Conservation (phyloP, 805 yeast genomes). For the Deakozyma indianensis region DNA sequence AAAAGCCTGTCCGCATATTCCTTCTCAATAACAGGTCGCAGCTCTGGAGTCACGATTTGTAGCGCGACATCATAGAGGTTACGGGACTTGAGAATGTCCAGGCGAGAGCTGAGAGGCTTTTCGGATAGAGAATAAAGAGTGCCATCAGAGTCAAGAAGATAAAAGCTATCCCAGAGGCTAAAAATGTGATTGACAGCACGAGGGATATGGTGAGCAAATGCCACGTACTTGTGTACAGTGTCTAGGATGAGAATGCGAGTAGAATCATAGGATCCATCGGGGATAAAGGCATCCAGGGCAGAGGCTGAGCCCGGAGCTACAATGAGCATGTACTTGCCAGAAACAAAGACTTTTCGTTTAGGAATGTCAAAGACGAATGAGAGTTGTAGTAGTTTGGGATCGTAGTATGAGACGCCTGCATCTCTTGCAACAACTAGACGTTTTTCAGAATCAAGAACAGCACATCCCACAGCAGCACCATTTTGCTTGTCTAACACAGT, state of each 20-base stretch:
- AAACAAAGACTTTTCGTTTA: conserved; percentile 29
- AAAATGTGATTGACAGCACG: conserved; percentile 48
- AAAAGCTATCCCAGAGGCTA: conserved; percentile 40
- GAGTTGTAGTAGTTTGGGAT: conserved; percentile 23
- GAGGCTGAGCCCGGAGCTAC: conserved; percentile 32
- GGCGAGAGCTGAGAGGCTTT: conserved; percentile 48
- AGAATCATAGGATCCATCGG: conserved; percentile 21
- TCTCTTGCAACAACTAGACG: conserved; percentile 51
- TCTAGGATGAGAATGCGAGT: conserved; percentile 58
- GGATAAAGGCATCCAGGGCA: conserved; percentile 8
- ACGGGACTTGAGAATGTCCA: conserved; percentile 53
- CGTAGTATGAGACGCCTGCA: conserved; percentile 50
- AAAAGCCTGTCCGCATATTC: conserved; percentile 63
- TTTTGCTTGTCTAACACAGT: conserved; percentile 27
- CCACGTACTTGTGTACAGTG: conserved; percentile 49
- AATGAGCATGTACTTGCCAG: conserved; percentile 33
- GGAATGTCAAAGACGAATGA: conserved; percentile 42
- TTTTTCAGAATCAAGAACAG: conserved; percentile 21
- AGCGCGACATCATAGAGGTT: conserved; percentile 27
- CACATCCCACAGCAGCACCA: conserved; percentile 34
- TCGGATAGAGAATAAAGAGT: conserved; percentile 54
- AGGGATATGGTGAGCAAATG: conserved; percentile 56
- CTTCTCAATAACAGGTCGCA: conserved; percentile 30
- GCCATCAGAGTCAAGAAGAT: conserved; percentile 62
- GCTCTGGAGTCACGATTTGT: conserved; percentile 3